These are phyloP conservation scores for Podospora bellae-mahoneyi DNA, from an alignment of 495 filamentous ascomycete genomes.

Conservation along the genomic window DNA sequence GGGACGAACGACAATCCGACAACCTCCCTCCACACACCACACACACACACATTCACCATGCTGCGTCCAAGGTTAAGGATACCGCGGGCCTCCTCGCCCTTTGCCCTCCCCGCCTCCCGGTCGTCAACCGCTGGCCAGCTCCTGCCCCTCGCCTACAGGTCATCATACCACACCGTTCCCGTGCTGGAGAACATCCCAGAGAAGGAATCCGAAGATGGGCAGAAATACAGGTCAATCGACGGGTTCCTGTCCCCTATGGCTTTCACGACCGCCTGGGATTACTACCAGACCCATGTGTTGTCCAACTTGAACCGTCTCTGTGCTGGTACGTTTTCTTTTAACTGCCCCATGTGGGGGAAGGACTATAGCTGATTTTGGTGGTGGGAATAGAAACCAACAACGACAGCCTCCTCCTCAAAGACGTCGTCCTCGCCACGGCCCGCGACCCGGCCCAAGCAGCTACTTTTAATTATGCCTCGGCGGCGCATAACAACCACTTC, in stretches of 20 bases:
- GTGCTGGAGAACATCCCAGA: slow-evolving; percentile 52
- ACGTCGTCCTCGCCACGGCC: slow-evolving; percentile 70
- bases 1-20: neutral
- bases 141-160: slow-evolving; percentile 23
- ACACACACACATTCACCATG: slow-evolving; percentile 30
- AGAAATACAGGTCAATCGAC: neutral
- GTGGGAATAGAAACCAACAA: slow-evolving; percentile 49
- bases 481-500: slow-evolving; percentile 95
- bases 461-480: slow-evolving; percentile 91
- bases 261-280: slow-evolving; percentile 73
- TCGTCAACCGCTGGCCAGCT: slow-evolving; percentile 22
- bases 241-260: slow-evolving; percentile 62
- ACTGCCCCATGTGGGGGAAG: neutral
- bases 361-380: neutral
- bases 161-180: slow-evolving; percentile 54
- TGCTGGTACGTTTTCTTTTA: slow-evolving; percentile 55
- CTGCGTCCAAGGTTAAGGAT: slow-evolving; percentile 47
- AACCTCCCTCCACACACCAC: neutral
- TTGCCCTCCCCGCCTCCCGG: slow-evolving; percentile 17
- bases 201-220: slow-evolving; percentile 31
- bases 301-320: slow-evolving; percentile 71
- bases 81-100: slow-evolving; percentile 28
- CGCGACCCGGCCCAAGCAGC: slow-evolving; percentile 71
- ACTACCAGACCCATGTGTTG: slow-evolving; percentile 72
- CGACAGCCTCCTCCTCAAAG: slow-evolving; percentile 50